Base-by-base conservation (phyloP, 2,329 filamentous ascomycete species). In the Aspergillus hiratsukae region DNA sequence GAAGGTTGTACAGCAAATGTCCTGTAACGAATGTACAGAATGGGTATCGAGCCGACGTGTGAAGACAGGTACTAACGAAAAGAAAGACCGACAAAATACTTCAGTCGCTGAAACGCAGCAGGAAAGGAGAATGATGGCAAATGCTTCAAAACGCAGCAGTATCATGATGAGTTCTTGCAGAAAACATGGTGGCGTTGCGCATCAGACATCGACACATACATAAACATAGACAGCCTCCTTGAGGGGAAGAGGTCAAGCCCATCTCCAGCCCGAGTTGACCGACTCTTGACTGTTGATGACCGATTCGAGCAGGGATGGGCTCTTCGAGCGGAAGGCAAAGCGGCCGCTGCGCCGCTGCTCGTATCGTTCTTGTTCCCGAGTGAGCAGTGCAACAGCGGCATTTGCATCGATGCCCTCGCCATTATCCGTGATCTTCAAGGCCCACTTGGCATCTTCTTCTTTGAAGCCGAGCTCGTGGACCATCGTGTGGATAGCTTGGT, bases 381-480 rank as follows among this genome's bases (percentile, higher is more conserved):
- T 64, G 59, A 87, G 70, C 55, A 84, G 64, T 56, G 83, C 79
- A 23, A 86, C 78, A 0, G 84, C 84, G 4, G 79, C 77, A 62
- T 84, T 78, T 9, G 83, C 75, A 55, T 85, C 75, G 59, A 87
- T 72, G 0, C 82, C 82, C 60, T 84, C 81, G 0, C 83, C 84
- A 14, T 78, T 78, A 66, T 87, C 84, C 4, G 83, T 87, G 62
- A 80, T 77, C 43, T 79, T 78, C 19, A 87, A 70, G 19, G 84
- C 84, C 63, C 80, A 78, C 56, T 80, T 79, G 7, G 83, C 83
- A 59, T 84, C 77, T 19, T 78, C 76, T 17, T 78, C 72, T 7
- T 76, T 76, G 61, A 87, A 87, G 0, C 84, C 84, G 68, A 87
- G 82, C 37, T 84, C 80, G 4, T 71, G 61, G 10, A 85, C 81